Percentiles rank a stretch among this genome's conserved stretches.
These are phyloP conservation scores for Linum usitatissimum DNA, from an alignment of 345 rosid genomes.

Conservation along the genomic window DNA sequence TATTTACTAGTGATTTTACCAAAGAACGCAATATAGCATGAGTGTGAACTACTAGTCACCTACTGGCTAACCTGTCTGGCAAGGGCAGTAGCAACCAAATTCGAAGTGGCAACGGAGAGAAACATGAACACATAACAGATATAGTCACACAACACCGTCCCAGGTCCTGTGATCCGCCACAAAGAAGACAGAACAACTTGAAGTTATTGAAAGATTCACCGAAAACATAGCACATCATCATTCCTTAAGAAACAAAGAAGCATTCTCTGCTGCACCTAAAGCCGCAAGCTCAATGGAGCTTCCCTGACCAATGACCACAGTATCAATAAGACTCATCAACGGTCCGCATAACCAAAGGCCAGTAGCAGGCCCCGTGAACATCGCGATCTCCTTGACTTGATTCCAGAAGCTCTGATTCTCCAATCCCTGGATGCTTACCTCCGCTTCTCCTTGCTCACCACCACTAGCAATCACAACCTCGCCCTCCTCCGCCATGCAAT, in stretches of 20 bases:
- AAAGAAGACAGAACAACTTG: not conserved
- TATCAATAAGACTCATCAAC: conserved; percentile 8
- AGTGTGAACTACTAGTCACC: not conserved
- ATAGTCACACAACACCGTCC: conserved; percentile 42
- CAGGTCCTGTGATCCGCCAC: conserved; percentile 30
- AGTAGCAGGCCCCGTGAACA: conserved; percentile 7
- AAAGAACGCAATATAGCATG: not conserved
- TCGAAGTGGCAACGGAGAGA: conserved; percentile 49
- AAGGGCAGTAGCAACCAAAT: conserved; percentile 48
- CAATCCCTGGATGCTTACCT: not conserved
- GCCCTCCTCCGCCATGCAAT: too few relatives aligned
- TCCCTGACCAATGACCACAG: conserved; percentile 8
- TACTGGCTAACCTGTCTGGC: conserved; percentile 40
- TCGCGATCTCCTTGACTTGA: conserved; percentile 6
- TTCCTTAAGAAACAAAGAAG: not conserved
- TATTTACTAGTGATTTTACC: too few relatives aligned
- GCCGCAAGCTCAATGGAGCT: conserved; percentile 11
- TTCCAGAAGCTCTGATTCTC: conserved; percentile 8
- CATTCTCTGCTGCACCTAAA: not conserved
- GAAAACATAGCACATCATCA: not conserved
- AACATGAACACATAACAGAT: conserved; percentile 48
- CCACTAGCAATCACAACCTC: not conserved
- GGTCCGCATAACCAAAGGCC: conserved; percentile 9
- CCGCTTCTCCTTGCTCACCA: not conserved
- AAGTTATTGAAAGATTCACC: not conserved